phyloP scores from a whole-genome alignment of 768 basidiomycete species.

The Phanerochaete carnosa region DNA sequence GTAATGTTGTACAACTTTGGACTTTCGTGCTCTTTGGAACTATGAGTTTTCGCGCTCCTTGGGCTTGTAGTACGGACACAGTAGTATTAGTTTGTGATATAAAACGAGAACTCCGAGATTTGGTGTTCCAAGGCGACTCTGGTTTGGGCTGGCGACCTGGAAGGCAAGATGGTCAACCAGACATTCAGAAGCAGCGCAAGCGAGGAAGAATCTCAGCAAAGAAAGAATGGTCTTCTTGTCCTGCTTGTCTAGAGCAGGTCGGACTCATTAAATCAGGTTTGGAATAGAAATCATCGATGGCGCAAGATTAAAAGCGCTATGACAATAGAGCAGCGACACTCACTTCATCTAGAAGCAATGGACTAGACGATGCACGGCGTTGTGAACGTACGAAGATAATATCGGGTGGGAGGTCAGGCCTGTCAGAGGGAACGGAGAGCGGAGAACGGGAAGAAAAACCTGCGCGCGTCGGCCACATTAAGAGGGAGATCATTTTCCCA shows the following conservation, averaged over 20 bases:
- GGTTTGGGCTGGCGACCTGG: background rate
- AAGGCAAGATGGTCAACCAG: background rate
- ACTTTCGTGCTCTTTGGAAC: background rate
- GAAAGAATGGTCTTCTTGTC: constrained; percentile 22
- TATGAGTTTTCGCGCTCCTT: background rate
- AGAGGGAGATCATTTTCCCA: background rate
- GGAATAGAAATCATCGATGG: constrained; percentile 22
- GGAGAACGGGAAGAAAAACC: background rate
- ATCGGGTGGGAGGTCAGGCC: too few relatives aligned
- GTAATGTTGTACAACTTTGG: background rate
- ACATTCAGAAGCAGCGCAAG: background rate
- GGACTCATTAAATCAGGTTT: constrained; percentile 31
- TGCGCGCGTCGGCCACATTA: background rate
- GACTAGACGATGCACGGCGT: background rate
- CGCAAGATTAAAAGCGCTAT: too few relatives aligned
- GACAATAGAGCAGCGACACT: too few relatives aligned
- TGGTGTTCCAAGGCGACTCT: too few relatives aligned
- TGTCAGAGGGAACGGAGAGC: background rate
- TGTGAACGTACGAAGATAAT: background rate
- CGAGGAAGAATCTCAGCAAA: constrained; percentile 19
- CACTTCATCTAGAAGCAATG: background rate
- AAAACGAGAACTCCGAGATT: too few relatives aligned
- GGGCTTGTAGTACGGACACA: background rate
- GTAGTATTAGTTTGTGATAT: background rate
- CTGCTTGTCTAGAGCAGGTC: constrained; percentile 21